Base-by-base conservation (phyloP, 805 yeast genomes). In the Kodamaea leandrae region DNA sequence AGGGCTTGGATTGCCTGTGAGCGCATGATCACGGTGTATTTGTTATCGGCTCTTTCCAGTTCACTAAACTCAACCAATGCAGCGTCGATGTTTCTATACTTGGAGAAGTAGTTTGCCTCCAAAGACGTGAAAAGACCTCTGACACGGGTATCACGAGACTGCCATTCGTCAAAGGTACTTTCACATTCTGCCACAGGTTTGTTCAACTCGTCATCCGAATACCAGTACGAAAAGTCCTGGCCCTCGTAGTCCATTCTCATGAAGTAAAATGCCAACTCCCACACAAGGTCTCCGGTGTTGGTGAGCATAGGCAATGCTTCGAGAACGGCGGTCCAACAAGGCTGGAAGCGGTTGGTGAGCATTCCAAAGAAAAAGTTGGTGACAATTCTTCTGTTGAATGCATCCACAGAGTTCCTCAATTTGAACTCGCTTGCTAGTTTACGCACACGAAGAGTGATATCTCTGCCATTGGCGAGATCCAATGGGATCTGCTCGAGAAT, bases 261-360 rank as follows among this genome's bases (percentile, higher is more conserved):
- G 48, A 77, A 71, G 3, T 57, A 51, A 28, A 61, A 58, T 0
- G 80, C 63, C 14, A 77, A 53, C 0, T 68, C 55, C 95, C 96
- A 88, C 0, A 85, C 64, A 9, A 66, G 36, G 0, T 59, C 61
- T 13, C 72, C 67, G 29, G 65, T 56, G 3, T 45, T 42, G 4
- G 39, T 41, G 10, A 69, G 60, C 7, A 83, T 59, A 1, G 81
- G 77, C 4, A 86, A 54, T 3, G 76, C 72, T 45, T 83, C 91
- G 40, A 72, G 64, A 2, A 85, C 84, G 4, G 84, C 88, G 14
- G 77, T 74, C 96, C 96, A 89, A 10, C 84, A 73, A 1, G 98
- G 98, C 42, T 87, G 84, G 51, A 91, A 88, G 43, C 78, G 76
- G 24, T 81, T 80, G 3, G 87, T 71, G 32, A 90, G 62, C 45